phyloP scores from a whole-genome alignment of 2,329 filamentous ascomycete genomes.

The Nannizzia gypsea region DNA sequence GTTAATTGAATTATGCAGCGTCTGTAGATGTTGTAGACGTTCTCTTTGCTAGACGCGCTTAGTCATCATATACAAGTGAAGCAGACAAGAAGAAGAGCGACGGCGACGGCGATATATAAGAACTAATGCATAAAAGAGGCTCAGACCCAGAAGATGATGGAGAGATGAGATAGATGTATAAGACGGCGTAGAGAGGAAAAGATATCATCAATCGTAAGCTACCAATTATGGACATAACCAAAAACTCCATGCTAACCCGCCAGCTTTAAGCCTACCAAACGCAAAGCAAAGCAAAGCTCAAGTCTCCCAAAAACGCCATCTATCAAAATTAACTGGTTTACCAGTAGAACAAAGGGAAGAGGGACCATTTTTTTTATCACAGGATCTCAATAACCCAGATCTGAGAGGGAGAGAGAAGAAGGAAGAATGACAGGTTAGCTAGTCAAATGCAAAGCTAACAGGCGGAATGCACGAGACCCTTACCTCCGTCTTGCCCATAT shows the following conservation, averaged over 20 bases:
- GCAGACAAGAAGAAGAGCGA: not conserved
- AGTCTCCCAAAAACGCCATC: not conserved
- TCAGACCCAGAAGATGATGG: not conserved
- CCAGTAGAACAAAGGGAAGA: too few species aligned
- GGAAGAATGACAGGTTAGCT: not conserved
- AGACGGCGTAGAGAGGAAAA: not conserved
- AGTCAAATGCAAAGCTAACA: not conserved
- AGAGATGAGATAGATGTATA: not conserved
- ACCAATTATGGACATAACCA: not conserved
- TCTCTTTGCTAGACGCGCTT: not conserved
- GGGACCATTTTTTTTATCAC: too few species aligned
- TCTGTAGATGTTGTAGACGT: too few species aligned
- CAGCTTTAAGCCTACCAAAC: not conserved
- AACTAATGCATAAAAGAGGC: not conserved
- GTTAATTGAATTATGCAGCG: too few species aligned
- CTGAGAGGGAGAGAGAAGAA: not conserved
- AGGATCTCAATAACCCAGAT: not conserved
- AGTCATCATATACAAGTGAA: not conserved
- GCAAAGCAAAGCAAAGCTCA: not conserved
- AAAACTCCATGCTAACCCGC: conserved; percentile 3
- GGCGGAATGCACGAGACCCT: conserved; percentile 29
- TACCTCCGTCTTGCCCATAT: conserved; percentile 93
- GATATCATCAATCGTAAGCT: not conserved
- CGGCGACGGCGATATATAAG: not conserved
- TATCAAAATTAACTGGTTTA: not conserved